These are phyloP conservation scores for Fennellomyces sp. DNA, from an alignment of 371 early-diverging fungal genomes.

Conservation along the genomic window DNA sequence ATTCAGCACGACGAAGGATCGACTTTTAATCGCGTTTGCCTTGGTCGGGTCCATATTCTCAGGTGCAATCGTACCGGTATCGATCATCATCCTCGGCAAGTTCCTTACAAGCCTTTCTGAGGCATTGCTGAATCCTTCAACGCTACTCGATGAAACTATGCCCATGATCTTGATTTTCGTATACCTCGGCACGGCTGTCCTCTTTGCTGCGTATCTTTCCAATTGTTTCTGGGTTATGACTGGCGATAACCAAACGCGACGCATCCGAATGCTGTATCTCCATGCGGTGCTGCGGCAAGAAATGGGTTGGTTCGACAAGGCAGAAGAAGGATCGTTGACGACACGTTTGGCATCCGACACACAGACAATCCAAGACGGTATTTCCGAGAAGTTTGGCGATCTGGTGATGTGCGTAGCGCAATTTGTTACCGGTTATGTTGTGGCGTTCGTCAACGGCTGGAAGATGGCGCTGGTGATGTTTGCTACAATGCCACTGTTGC, in stretches of 20 bases:
- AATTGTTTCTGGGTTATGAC: constrained; percentile 34
- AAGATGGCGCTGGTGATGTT: constrained; percentile 75
- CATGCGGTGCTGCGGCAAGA: constrained; percentile 83
- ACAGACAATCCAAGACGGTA: constrained; percentile 78
- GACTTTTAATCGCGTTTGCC: constrained; percentile 27
- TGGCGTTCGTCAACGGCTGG: constrained; percentile 86
- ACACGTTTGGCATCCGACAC: constrained; percentile 74
- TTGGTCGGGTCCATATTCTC: constrained; percentile 25
- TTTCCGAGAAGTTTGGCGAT: constrained; percentile 79
- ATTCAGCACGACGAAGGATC: constrained; percentile 27
- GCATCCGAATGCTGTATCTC: constrained; percentile 72
- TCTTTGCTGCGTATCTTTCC: constrained; percentile 27
- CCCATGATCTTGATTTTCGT: constrained; percentile 31
- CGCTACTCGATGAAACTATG: constrained; percentile 24
- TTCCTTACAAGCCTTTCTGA: constrained; percentile 31
- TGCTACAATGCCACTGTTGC: constrained; percentile 61
- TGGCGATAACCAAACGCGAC: constrained; percentile 43
- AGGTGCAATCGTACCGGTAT: constrained; percentile 44
- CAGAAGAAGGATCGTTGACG: constrained; percentile 63
- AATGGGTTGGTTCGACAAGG: constrained; percentile 85
- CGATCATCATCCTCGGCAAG: constrained; percentile 49
- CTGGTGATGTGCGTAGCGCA: constrained; percentile 37
- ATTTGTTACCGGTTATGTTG: constrained; percentile 44
- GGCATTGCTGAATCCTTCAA: constrained; percentile 25
- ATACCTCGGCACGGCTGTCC: constrained; percentile 29